These are phyloP conservation scores for Globisporangium viniferum DNA, from an alignment of 352 stramenopile genomes.

Conservation along the genomic window DNA sequence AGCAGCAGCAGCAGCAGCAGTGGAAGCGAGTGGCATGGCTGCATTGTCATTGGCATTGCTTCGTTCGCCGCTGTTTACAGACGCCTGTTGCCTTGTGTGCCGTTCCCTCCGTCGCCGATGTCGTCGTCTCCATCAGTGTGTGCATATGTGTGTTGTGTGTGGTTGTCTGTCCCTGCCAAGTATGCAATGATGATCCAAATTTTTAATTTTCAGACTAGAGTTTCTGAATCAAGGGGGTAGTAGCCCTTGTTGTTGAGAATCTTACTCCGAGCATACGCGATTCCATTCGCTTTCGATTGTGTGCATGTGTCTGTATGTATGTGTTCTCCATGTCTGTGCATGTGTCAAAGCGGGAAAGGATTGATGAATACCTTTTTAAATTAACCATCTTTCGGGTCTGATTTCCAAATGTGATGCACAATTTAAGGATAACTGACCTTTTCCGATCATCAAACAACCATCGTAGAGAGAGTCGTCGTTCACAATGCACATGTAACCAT, in stretches of 20 bases:
- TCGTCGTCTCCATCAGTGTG: not conserved
- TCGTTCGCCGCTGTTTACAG: not conserved
- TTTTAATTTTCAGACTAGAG: constrained; percentile 90
- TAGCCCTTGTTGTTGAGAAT: constrained; percentile 80
- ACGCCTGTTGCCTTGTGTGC: not conserved
- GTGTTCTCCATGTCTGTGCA: not conserved
- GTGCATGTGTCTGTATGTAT: constrained; percentile 4
- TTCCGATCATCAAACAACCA: constrained; percentile 21
- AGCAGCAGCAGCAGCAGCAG: not conserved
- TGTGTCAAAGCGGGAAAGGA: constrained; percentile 29
- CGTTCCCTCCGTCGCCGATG: not conserved
- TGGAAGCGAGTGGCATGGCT: not conserved
- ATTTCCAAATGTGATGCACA: constrained; percentile 86
- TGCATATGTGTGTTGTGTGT: constrained; percentile 4
- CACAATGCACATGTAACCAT: not conserved
- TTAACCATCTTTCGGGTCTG: constrained; percentile 91
- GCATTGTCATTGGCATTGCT: not conserved
- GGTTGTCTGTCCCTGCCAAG: constrained; percentile 7
- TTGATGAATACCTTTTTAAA: constrained; percentile 81
- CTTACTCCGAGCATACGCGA: constrained; percentile 69
- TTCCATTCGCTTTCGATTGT: constrained; percentile 16
- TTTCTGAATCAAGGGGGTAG: constrained; percentile 88
- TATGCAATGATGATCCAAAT: constrained; percentile 79
- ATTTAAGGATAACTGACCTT: constrained; percentile 78
- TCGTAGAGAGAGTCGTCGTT: not conserved